Evolutionary conservation across 1,139 yeast species (phyloP), one percentile per base, ranked within the genome.

Genomic region (Kurtzmaniella quercitrusa): DNA sequence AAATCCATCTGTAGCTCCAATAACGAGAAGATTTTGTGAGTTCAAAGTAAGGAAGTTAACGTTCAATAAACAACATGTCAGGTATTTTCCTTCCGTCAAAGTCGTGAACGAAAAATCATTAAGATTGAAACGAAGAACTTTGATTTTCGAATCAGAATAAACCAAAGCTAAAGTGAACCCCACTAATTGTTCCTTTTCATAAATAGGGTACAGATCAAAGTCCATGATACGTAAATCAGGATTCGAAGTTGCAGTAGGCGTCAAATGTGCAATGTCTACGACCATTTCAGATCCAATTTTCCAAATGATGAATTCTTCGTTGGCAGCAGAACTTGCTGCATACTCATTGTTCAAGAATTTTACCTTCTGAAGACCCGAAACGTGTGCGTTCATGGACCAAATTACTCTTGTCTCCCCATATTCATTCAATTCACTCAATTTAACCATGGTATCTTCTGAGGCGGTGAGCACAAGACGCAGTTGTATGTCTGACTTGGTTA

Each of bases 171-270:
- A 54, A 2, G 83, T 52, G 47, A 82, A 78, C 7, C 80, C 80
- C 33, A 44, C 48, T 0, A 48, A 43, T 9, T 41, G 46, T 6
- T 41, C 39, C n/a, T 28, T 15, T 6, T 53, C 46, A 4, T 56
- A 54, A 16, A 36, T 14, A 33, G 66, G 65, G 20, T 68, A 49
- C 5, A 77, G 66, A 45, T 74, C 82, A 57, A 88, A 85, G 59
- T 86, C 95, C 96, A 89, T 91, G 39, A 91, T 81, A 51, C 98
- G 72, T 47, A 93, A 68, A 59, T 93, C 98, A 0, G 95, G 95
- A 42, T 78, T 76, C 9, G 73, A 73, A n/a, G 63, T 57, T 15
- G 63, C 40, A 1, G 66, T 55, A 2, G 85, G 77, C 8, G 67
- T 68, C 35, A 84, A 57, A 3, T 76, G 63, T 6, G 80, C 71